Base-by-base conservation (phyloP, 352 stramenopile genomes). In the Peronospora destructor region DNA sequence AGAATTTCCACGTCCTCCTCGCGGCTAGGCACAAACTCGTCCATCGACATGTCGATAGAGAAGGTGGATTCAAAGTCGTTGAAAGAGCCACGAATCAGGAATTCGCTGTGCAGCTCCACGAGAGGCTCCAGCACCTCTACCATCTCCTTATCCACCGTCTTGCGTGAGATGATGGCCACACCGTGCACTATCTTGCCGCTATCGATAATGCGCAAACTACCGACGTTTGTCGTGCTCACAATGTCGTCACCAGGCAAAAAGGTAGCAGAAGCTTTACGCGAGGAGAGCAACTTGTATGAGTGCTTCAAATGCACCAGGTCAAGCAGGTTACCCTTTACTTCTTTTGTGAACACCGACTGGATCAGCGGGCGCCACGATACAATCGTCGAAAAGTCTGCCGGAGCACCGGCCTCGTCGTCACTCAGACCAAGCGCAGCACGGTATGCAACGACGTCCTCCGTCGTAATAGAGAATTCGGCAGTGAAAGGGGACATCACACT, bases 281-380 rank as follows among this genome's bases (percentile, higher is more conserved):
- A 53, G 6, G 61, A 66, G 41, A 92, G 44, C 16, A 91, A 42
- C 59, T 89, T 87, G 66, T 91, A 87, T 55, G 76, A 88, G 66
- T 93, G 81, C 47, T 82, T 89, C 7, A 92, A 40, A 55, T 95
- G 83, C 34, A 95, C 81, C 4, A 95, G 45, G 39, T 87, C 63
- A 2, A 95, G 61, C 50, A 95, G 35, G 55, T 93, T 91, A 30
- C 79, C 80, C 38, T 81, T 67, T 29, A 92, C 77, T 39, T 94
- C 76, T 45, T 82, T 81, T 10, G 84, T 76, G 54, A 94, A 90
- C 19, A 95, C 68, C 6, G 81, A 84, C 62, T 86, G 71, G 38
- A 93, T 92, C 17, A 95, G 54, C 28, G 81, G 67, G 36, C 82
- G 78, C 81, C 85, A 95, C 44, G 66, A 77, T 11, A 76, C 79